A percentile compares a stretch with the other conserved stretches of the same genome.
phyloP scores from a whole-genome alignment of 352 stramenopile genomes.

The Phytophthora citricola region DNA sequence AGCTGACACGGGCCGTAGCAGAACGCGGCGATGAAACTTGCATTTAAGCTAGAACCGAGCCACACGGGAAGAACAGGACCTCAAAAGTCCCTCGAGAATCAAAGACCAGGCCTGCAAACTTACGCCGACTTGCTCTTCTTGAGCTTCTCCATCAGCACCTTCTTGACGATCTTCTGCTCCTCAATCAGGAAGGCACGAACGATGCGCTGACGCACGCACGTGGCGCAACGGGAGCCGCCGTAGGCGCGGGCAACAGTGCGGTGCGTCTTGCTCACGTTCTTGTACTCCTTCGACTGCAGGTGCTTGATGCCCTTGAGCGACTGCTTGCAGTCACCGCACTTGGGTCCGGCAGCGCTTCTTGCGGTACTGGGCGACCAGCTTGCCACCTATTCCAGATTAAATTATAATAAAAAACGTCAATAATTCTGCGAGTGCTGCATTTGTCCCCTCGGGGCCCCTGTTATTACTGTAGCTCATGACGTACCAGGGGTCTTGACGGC shows the following conservation, averaged over 20 bases:
- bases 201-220: conserved; percentile 96
- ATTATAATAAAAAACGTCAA: neutral
- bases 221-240: conserved; percentile 94
- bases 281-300: conserved; percentile 74
- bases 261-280: conserved; percentile 89
- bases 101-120: conserved; percentile 10
- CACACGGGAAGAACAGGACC: conserved; percentile 43
- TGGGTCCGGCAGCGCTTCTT: conserved; percentile 95
- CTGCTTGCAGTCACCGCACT: conserved; percentile 97
- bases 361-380: conserved; percentile 94
- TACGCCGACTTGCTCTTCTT: conserved; percentile 85
- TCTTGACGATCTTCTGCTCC: conserved; percentile 99
- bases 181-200: conserved; percentile 99
- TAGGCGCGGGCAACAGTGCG: conserved; percentile 97
- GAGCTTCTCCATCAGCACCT: conserved; percentile 96
- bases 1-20: conserved; percentile 27
- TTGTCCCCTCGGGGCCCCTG: conserved; percentile 2
- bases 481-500: conserved; percentile 97
- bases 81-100: conserved; percentile 17
- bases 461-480: conserved; percentile 22
- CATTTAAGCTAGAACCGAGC: conserved; percentile 45
- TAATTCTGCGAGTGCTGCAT: neutral
- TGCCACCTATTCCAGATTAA: conserved; percentile 65
- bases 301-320: conserved; percentile 92
- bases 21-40: conserved; percentile 41